Evolutionary conservation across 352 stramenopile species (phyloP), one percentile per base, ranked within the genome.

Genomic region (Globisporangium perplexum): DNA sequence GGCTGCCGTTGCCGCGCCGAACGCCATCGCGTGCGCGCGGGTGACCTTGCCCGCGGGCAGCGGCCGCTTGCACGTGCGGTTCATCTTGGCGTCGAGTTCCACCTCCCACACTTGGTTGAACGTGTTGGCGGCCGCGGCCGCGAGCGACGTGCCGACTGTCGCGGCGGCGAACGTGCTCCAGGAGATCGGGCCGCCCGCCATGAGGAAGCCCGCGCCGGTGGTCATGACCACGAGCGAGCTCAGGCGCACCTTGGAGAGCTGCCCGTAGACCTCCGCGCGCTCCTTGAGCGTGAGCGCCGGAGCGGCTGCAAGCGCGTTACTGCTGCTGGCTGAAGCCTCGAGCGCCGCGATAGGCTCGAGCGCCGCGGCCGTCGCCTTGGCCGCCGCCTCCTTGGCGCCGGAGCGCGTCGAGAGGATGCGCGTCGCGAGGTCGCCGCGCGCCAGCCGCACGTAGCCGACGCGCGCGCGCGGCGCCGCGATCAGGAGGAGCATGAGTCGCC

Each of bases 91-190:
- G 77, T 99, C 97, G 38, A 95, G 83, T 39, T 97, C 77, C 24
- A 95, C 71, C 68, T 99, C 97, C 62, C 97, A 97, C 48, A 98
- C 87, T 73, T 99, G 97, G 86, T 99, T 99, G 59, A 98, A 98
- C 28, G 96, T 98, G 66, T 96, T 98, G 31, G 95, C 95, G 2
- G 96, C 95, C 11, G 87, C 91, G 7, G 86, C 90, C 35, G 95
- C 97, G 12, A 99, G 70, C 20, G 91, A 96, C 20, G 97, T 99
- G 20, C 97, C 97, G 0, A 98, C 53, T 1, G 92, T 96, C 7
- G 87, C 88, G 1, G 88, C 86, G 6, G 90, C 82, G 22, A 98
- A 83, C 8, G 90, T 80, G 33, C 85, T 71, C 62, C 84, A 90
- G 24, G 83, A 95, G 50, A 99, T 84, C 8, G 96, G 95, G 11